Conservation (phyloP, 345 rosid genomes). For the Eucalyptus marginata region DNA sequence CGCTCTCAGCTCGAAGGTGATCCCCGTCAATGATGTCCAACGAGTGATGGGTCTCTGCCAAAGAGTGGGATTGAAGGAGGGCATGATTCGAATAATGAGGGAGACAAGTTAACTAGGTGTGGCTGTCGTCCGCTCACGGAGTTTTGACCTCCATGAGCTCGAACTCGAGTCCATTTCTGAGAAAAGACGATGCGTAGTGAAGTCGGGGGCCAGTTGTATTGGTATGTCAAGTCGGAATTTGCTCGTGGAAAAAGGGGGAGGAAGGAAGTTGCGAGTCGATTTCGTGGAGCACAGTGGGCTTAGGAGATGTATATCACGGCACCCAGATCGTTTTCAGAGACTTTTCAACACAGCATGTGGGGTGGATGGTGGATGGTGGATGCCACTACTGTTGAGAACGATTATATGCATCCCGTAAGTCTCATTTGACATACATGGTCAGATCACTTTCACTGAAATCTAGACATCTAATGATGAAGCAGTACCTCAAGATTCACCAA, state of each 20-base stretch:
- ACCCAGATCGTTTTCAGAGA: not conserved
- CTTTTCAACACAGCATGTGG: not conserved
- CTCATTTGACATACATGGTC: not conserved
- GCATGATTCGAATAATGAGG: not conserved
- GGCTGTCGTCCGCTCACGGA: not conserved
- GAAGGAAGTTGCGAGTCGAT: not conserved
- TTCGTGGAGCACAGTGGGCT: not conserved
- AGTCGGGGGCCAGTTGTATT: not conserved
- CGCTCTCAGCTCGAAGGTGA: not conserved
- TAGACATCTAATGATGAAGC: not conserved
- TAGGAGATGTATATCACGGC: not conserved
- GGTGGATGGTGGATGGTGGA: not conserved
- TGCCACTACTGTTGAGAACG: not conserved
- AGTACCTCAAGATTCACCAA: not conserved
- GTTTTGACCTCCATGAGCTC: not conserved
- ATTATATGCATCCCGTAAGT: not conserved
- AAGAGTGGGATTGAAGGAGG: not conserved
- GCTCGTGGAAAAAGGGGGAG: not conserved
- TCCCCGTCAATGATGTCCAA: not conserved
- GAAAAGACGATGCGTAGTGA: not conserved
- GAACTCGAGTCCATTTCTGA: not conserved
- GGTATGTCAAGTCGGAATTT: not conserved
- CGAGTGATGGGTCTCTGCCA: not conserved
- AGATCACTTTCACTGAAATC: not conserved
- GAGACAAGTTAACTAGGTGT: not conserved